phyloP scores from a whole-genome alignment of 2,329 filamentous ascomycete genomes.

The Cladosporium sp. region DNA sequence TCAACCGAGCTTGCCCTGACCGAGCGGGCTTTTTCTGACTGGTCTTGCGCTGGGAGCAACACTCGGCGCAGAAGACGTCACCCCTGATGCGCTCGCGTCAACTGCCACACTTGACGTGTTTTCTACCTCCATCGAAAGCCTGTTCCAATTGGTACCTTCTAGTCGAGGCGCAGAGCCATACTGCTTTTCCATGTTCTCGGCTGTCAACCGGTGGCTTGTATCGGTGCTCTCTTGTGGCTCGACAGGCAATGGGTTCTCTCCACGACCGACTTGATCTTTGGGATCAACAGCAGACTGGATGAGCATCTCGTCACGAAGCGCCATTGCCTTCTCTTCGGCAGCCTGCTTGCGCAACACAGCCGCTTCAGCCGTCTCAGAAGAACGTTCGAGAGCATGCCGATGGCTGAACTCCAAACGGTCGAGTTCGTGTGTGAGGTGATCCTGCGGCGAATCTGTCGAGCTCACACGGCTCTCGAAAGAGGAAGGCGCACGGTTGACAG shows the following conservation, averaged over 20 bases:
- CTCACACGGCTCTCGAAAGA: conserved; percentile 19
- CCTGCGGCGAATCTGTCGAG: conserved; percentile 27
- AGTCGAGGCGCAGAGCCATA: conserved; percentile 15
- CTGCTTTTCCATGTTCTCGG: conserved; percentile 31
- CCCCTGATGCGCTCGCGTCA: neutral
- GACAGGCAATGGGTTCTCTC: conserved; percentile 13
- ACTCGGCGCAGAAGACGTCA: neutral
- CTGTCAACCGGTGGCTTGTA: conserved; percentile 18
- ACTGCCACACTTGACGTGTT: conserved; percentile 15
- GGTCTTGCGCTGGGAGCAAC: neutral
- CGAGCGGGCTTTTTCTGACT: neutral
- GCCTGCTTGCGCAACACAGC: conserved; percentile 42
- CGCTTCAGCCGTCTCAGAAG: conserved; percentile 43
- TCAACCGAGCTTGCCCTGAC: neutral
- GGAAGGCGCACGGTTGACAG: conserved; percentile 14
- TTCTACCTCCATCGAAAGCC: conserved; percentile 14
- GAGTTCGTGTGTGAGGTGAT: conserved; percentile 28
- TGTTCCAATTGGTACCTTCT: conserved; percentile 11
- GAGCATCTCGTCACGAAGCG: conserved; percentile 51
- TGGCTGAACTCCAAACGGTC: conserved; percentile 33
- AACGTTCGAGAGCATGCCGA: conserved; percentile 35
- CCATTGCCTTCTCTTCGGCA: conserved; percentile 52
- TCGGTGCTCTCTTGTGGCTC: conserved; percentile 13
- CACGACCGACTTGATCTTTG: conserved; percentile 22
- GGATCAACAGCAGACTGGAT: conserved; percentile 43